Evolutionary conservation across 2,329 filamentous ascomycete genomes (phyloP).

Genomic region (Phialophora macrospora): DNA sequence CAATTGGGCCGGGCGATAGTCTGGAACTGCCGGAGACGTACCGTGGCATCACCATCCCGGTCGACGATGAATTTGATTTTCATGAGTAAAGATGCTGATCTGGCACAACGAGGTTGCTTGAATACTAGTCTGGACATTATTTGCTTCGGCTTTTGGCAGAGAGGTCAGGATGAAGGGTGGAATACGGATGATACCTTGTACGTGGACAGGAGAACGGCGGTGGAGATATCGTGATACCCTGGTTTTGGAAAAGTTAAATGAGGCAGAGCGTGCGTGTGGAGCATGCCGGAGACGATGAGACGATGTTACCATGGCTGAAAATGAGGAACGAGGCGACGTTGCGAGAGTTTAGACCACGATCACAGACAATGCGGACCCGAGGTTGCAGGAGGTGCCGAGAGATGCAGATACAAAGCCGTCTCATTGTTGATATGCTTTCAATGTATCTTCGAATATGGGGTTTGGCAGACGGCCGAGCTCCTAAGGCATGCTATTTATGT

Average conservation of each 20-base stretch:
- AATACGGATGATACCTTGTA: background rate
- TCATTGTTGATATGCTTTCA: background rate
- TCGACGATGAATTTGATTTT: constrained; percentile 39
- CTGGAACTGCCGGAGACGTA: constrained; percentile 38
- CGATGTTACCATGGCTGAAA: background rate
- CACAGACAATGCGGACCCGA: background rate
- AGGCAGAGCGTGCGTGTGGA: background rate
- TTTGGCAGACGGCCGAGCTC: background rate
- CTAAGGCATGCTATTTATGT: background rate
- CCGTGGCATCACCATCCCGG: constrained; percentile 46
- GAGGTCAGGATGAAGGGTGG: background rate
- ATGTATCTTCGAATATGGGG: background rate
- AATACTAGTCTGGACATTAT: background rate
- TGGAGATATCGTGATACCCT: background rate
- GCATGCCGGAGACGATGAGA: no score
- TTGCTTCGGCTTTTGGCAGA: background rate
- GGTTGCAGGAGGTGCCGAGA: background rate
- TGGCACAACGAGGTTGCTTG: background rate
- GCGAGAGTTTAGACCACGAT: background rate
- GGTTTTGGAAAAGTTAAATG: background rate
- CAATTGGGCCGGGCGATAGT: constrained; percentile 30
- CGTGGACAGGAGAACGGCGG: background rate
- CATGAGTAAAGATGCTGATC: constrained; percentile 19
- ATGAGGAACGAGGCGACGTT: background rate
- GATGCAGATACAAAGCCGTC: background rate